Conservation (phyloP, 768 basidiomycete species). For the Boletus insuetus region DNA sequence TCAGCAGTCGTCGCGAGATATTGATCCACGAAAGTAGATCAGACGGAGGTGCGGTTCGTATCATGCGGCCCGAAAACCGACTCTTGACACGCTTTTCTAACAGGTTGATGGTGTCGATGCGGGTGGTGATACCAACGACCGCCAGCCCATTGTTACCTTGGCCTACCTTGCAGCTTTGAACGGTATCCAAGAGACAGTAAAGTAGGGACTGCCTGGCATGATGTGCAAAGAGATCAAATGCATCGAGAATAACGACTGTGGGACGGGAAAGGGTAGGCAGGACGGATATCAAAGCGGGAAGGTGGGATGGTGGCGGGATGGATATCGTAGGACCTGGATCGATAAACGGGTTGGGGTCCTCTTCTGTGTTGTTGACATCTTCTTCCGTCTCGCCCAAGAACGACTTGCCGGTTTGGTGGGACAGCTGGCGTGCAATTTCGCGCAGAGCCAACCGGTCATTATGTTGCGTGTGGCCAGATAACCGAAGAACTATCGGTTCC, state of each 20-base stretch:
- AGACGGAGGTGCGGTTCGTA: conserved; percentile 67
- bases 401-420: conserved; percentile 67
- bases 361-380: conserved; percentile 33
- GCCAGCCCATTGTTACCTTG: conserved; percentile 65
- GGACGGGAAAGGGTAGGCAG: conserved; percentile 79
- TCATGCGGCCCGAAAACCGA: conserved; percentile 89
- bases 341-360: conserved; percentile 51
- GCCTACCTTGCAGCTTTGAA: conserved; percentile 74
- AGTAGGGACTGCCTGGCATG: conserved; percentile 91
- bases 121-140: conserved; percentile 82
- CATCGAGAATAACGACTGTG: conserved; percentile 81
- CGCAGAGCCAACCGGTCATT: conserved; percentile 89
- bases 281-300: conserved; percentile 70
- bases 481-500: conserved; percentile 68
- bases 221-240: conserved; percentile 89
- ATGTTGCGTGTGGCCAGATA: conserved; percentile 83
- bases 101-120: conserved; percentile 83
- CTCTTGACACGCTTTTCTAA: conserved; percentile 98
- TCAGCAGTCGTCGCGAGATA: conserved; percentile 48
- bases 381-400: conserved; percentile 40
- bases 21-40: conserved; percentile 48
- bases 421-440: conserved; percentile 85
- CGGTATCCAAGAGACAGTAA: conserved; percentile 94
- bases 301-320: conserved; percentile 64
- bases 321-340: conserved; percentile 36